phyloP scores from a whole-genome alignment of 1,284 basidiomycete species.

The Abortiporus biennis region DNA sequence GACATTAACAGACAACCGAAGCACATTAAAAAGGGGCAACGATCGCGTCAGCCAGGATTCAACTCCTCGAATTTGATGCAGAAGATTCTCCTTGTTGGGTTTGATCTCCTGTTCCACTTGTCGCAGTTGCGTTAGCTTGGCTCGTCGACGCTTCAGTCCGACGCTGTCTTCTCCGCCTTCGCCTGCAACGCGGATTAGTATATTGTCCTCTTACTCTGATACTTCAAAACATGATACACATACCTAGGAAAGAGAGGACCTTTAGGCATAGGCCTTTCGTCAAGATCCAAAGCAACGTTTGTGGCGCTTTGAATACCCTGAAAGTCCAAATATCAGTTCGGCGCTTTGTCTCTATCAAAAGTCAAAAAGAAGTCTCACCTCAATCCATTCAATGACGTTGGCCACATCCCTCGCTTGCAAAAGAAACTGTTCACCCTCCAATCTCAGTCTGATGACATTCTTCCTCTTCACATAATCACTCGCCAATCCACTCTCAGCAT shows the following conservation, averaged over 20 bases:
- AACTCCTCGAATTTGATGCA: too few species aligned
- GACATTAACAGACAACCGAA: too few species aligned
- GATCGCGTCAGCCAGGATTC: too few species aligned
- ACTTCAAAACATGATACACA: constrained; percentile 23
- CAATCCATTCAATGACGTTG: constrained; percentile 93
- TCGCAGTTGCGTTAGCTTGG: too few species aligned
- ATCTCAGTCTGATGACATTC: constrained; percentile 90
- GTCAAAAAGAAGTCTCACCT: constrained; percentile 45
- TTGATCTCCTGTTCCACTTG: too few species aligned
- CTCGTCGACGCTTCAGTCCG: too few species aligned
- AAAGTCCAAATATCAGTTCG: constrained; percentile 7
- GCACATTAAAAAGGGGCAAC: too few species aligned
- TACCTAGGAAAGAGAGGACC: constrained; percentile 76
- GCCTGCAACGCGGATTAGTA: too few species aligned
- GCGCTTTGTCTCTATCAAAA: background rate
- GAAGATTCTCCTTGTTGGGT: too few species aligned
- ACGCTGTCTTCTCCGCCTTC: too few species aligned
- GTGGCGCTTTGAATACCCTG: constrained; percentile 88
- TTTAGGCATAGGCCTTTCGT: constrained; percentile 85
- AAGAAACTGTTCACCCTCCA: constrained; percentile 96
- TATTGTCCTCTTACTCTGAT: too few species aligned
- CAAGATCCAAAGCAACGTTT: constrained; percentile 91
- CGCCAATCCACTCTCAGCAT: constrained; percentile 89
- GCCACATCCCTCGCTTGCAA: constrained; percentile 85
- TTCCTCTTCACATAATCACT: constrained; percentile 93